phyloP scores from a whole-genome alignment of 108 stramenopile genomes.

The Skeletonema menzelii region DNA sequence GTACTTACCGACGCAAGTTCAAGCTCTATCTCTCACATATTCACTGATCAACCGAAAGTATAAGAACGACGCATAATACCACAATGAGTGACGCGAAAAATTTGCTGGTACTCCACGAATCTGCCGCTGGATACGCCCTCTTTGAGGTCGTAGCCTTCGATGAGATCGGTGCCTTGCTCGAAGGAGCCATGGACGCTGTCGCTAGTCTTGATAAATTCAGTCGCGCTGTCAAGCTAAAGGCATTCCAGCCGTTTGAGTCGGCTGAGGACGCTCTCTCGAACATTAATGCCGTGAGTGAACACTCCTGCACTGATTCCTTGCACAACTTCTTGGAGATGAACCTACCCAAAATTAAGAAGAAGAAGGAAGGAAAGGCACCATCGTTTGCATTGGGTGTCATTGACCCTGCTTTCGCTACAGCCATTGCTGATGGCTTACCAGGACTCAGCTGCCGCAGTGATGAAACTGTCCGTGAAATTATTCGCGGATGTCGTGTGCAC shows the following conservation, averaged over 20 bases:
- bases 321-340: constrained; percentile 96
- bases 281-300: constrained; percentile 89
- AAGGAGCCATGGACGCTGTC: constrained; percentile 74
- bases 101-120: constrained; percentile 90
- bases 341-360: constrained; percentile 81
- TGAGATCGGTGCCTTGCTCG: constrained; percentile 87
- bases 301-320: constrained; percentile 71
- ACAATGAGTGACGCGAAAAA: constrained; percentile 66
- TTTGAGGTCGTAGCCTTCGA: constrained; percentile 97
- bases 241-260: constrained; percentile 95
- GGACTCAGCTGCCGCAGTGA: constrained; percentile 90
- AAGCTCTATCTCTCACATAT: background rate
- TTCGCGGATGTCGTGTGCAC: constrained; percentile 93
- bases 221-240: constrained; percentile 96
- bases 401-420: constrained; percentile 85
- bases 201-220: constrained; percentile 89
- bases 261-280: constrained; percentile 95
- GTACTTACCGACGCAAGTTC: no score
- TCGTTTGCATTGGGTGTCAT: constrained; percentile 85
- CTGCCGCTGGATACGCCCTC: constrained; percentile 97
- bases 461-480: constrained; percentile 89
- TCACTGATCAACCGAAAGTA: background rate
- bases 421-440: constrained; percentile 89
- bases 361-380: constrained; percentile 68
- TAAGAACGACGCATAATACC: background rate